Conservation (phyloP, 2,329 filamentous ascomycete genomes). For the Neofusicoccum sp. region DNA sequence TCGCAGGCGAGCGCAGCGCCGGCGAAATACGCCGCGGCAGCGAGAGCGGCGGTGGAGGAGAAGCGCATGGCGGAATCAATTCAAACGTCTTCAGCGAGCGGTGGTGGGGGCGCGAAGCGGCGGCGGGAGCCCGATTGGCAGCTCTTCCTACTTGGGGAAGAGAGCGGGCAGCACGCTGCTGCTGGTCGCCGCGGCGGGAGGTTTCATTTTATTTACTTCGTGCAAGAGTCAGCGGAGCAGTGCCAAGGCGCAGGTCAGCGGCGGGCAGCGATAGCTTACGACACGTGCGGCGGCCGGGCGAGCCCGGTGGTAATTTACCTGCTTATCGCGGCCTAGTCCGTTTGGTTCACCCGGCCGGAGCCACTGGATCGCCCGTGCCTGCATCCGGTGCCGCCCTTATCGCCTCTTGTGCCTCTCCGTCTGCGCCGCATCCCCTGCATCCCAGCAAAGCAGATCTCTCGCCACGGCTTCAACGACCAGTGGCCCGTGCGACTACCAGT, state of each 20-base stretch:
- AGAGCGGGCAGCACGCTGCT: neutral
- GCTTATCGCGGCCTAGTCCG: slow-evolving; percentile 6
- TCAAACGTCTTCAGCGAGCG: neutral
- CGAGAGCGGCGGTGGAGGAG: neutral
- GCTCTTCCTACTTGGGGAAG: neutral
- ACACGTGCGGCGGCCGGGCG: neutral
- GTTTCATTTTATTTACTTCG: neutral
- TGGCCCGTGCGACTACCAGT: neutral
- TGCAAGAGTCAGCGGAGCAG: neutral
- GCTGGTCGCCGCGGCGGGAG: neutral
- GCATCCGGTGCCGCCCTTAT: neutral
- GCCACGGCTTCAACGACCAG: too few relatives aligned
- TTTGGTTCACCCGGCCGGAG: neutral
- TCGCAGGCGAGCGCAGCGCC: slow-evolving; percentile 28
- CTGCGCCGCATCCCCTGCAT: neutral
- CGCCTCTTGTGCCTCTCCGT: too few relatives aligned
- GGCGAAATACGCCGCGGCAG: neutral
- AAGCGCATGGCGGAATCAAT: slow-evolving; percentile 10
- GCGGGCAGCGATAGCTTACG: neutral
- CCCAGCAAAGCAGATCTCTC: too few relatives aligned
- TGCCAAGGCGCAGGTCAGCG: neutral
- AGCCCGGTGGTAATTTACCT: neutral
- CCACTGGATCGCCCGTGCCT: slow-evolving; percentile 11
- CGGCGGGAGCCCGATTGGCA: neutral
- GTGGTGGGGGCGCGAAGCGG: neutral